These are phyloP conservation scores for Globisporangium nodosum DNA, from an alignment of 352 stramenopile genomes.

Conservation along the genomic window DNA sequence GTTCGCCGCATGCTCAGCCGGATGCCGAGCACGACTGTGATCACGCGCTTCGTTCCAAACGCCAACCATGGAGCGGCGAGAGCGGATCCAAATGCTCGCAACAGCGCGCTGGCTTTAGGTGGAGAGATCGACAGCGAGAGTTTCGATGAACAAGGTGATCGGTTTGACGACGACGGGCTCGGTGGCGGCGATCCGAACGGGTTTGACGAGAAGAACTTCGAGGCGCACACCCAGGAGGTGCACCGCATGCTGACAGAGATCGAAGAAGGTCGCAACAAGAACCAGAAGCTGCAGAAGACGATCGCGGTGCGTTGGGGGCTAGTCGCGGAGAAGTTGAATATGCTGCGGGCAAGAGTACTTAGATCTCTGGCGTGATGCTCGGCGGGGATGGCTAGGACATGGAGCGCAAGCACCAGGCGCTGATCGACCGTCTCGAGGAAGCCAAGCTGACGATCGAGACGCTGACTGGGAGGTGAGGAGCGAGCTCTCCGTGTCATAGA, in stretches of 20 bases:
- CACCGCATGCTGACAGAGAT: conserved; percentile 58
- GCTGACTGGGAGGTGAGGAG: conserved; percentile 48
- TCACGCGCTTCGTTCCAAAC: conserved; percentile 29
- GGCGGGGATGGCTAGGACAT: conserved; percentile 31
- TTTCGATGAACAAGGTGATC: conserved; percentile 2
- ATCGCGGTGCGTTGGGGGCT: conserved; percentile 34
- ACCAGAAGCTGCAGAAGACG: conserved; percentile 62
- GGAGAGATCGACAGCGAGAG: neutral
- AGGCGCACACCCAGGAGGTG: conserved; percentile 64
- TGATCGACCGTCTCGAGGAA: conserved; percentile 60
- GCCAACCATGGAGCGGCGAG: conserved; percentile 16
- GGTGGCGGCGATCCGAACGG: conserved; percentile 12
- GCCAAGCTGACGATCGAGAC: conserved; percentile 62
- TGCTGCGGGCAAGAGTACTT: neutral
- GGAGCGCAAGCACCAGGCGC: conserved; percentile 56
- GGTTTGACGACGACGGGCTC: conserved; percentile 7
- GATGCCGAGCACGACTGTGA: conserved; percentile 61
- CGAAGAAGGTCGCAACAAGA: conserved; percentile 49
- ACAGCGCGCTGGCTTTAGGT: neutral
- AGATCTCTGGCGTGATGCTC: neutral
- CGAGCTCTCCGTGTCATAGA: neutral
- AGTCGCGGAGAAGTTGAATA: no score
- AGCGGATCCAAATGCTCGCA: neutral
- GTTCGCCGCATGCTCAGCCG: conserved; percentile 47
- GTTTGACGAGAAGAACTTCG: conserved; percentile 63